Conservation (phyloP, 2,329 filamentous ascomycete species). For the Incumbomyces delicatus region DNA sequence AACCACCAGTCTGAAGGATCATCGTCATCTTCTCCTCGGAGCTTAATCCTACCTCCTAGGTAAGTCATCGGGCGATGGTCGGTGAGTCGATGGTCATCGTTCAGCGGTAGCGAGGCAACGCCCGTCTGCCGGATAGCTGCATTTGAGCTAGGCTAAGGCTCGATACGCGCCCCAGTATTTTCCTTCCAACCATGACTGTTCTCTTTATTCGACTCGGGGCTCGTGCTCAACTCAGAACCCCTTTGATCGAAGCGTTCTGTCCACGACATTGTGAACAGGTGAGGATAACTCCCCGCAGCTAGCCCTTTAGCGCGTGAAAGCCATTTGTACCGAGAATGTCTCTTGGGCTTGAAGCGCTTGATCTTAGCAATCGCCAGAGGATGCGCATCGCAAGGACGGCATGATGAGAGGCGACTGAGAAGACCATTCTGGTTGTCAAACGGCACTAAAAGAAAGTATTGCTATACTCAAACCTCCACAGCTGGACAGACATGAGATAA, state of each 20-base stretch:
- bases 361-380: no score
- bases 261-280: background rate
- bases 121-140: background rate
- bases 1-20: constrained; percentile 40
- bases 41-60: constrained; percentile 21
- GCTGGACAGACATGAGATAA: no score
- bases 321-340: no score
- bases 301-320: no score
- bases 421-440: no score
- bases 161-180: background rate
- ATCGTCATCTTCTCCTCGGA: constrained; percentile 34
- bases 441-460: no score
- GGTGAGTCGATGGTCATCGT: background rate
- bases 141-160: background rate
- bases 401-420: no score
- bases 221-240: background rate
- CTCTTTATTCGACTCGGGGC: background rate
- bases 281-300: no score
- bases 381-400: no score
- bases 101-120: background rate
- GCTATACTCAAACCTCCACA: no score
- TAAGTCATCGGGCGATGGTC: constrained; percentile 5
- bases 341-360: no score
- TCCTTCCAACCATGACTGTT: background rate
- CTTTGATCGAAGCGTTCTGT: background rate